Evolutionary conservation across 2,329 filamentous ascomycete genomes (phyloP).

Genomic region (Monilinia fructigena): DNA sequence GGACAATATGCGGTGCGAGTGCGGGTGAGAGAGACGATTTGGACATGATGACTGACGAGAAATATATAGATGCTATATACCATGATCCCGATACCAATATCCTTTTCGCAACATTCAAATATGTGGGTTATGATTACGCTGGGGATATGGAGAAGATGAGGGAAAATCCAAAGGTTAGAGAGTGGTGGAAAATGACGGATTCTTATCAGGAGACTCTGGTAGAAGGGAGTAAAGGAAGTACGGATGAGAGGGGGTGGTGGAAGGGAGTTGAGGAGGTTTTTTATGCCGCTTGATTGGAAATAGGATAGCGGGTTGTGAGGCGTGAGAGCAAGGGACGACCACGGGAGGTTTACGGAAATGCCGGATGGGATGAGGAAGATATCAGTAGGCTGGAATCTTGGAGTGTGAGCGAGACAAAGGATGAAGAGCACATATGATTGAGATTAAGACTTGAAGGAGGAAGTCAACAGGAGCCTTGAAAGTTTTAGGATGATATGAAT

Average conservation of each 20-base stretch:
- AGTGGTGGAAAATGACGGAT: constrained; percentile 83
- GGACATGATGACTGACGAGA: neutral
- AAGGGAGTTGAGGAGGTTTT: constrained; percentile 68
- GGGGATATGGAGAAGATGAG: constrained; percentile 76
- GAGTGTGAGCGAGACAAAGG: too few species aligned
- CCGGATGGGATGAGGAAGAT: neutral
- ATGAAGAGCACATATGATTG: too few species aligned
- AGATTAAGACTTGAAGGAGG: neutral
- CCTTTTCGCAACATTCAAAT: constrained; percentile 76
- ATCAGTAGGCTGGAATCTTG: too few species aligned
- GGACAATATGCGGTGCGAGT: neutral
- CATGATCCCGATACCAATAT: constrained; percentile 61
- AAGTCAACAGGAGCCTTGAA: neutral
- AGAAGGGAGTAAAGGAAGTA: constrained; percentile 57
- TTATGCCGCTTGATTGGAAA: constrained; percentile 49
- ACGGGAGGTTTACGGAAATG: neutral
- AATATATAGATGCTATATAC: constrained; percentile 64
- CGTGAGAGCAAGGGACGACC: too few species aligned
- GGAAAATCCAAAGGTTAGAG: constrained; percentile 67
- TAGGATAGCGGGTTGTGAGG: too few species aligned
- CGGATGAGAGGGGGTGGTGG: constrained; percentile 66
- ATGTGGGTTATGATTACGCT: constrained; percentile 69
- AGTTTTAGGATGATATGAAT: neutral
- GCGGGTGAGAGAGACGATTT: too few species aligned
- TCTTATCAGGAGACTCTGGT: constrained; percentile 67